Percentiles rank a stretch among this genome's conserved stretches.
Conservation (phyloP, 306 rosid genomes). For the Cucumis hystrix region DNA sequence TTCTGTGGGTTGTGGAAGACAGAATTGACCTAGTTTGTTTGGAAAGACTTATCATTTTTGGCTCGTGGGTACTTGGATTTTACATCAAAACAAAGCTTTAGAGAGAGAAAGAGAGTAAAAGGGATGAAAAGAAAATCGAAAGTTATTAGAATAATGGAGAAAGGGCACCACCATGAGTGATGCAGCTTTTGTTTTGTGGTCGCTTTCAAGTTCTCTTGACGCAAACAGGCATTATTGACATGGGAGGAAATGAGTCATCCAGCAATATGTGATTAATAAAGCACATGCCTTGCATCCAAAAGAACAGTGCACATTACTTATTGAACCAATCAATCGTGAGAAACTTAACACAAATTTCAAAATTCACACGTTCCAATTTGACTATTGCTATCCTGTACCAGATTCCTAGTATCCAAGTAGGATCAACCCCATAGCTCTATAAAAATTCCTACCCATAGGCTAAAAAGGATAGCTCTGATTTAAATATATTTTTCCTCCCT, state of each 20-base stretch:
- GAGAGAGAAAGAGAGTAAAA: background rate
- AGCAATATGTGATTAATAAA: conserved; percentile 8
- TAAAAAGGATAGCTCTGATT: background rate
- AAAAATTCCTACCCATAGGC: background rate
- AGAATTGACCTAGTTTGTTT: background rate
- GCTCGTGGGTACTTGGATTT: conserved; percentile 1
- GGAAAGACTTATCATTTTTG: background rate
- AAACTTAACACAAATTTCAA: background rate
- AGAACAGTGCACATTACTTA: background rate
- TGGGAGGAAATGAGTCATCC: conserved; percentile 1
- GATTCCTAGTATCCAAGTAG: background rate
- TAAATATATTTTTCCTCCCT: background rate
- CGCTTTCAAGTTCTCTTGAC: conserved; percentile 1
- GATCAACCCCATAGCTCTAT: background rate
- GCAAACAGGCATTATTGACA: background rate
- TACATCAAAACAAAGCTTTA: background rate
- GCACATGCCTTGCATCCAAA: conserved; percentile 8
- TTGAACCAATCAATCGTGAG: background rate
- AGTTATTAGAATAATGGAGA: conserved; percentile 3
- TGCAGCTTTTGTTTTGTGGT: background rate
- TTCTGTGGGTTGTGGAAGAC: background rate
- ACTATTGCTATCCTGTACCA: background rate
- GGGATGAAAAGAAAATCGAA: background rate
- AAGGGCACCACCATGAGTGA: background rate
- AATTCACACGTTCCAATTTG: background rate